Conservation (phyloP, 345 rosid genomes). For the Mallotus nudiflorus region DNA sequence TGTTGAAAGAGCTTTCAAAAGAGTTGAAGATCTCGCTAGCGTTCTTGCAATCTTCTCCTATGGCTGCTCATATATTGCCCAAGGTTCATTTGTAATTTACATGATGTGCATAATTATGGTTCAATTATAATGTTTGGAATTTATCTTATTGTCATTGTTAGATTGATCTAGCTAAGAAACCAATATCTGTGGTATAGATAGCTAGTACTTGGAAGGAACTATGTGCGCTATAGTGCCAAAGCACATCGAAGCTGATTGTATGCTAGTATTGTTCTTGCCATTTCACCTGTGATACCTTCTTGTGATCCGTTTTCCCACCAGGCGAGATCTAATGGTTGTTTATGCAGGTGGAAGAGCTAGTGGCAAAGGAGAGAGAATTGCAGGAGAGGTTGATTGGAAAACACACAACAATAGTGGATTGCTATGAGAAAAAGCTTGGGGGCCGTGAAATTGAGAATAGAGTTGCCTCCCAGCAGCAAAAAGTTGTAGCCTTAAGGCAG, state of each 20-base stretch:
- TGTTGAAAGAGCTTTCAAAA: constrained; percentile 76
- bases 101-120: background rate
- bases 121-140: background rate
- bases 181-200: too few relatives aligned
- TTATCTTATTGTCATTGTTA: background rate
- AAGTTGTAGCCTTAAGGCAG: constrained; percentile 63
- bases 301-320: background rate
- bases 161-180: background rate
- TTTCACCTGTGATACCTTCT: too few relatives aligned
- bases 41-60: constrained; percentile 67
- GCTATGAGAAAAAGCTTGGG: constrained; percentile 64
- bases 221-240: background rate
- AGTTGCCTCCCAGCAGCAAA: constrained; percentile 68
- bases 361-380: constrained; percentile 78
- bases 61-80: constrained; percentile 66
- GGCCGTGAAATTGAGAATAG: constrained; percentile 76
- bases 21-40: constrained; percentile 61
- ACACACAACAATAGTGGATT: constrained; percentile 66
- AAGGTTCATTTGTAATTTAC: constrained; percentile 48
- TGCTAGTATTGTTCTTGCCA: background rate
- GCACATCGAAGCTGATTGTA: background rate
- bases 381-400: constrained; percentile 70
- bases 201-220: background rate
- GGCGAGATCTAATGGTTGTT: constrained; percentile 2
- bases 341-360: constrained; percentile 78